Conservation (phyloP, 1,284 basidiomycete genomes). For the Mrakiaceae sp. region DNA sequence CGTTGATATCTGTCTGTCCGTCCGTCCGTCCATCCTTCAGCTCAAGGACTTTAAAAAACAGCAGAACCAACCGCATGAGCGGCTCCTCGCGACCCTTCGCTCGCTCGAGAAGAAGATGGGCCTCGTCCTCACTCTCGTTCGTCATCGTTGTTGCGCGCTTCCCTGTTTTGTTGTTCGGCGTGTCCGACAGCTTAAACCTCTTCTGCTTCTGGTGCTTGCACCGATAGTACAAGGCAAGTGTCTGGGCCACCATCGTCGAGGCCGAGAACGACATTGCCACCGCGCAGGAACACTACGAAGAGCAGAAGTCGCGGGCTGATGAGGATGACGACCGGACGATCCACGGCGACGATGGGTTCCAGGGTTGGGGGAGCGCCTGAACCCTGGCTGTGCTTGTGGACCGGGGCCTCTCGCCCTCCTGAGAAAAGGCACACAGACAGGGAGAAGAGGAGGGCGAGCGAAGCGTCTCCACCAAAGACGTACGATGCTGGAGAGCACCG, state of each 20-base stretch:
- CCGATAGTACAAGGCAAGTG: slow-evolving; percentile 77
- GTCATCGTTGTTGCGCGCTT: slow-evolving; percentile 30
- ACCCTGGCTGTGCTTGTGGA: too few species aligned
- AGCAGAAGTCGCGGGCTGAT: neutral
- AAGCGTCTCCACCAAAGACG: too few species aligned
- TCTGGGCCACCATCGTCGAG: slow-evolving; percentile 88
- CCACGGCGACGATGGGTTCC: too few species aligned
- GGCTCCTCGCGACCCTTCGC: slow-evolving; percentile 64
- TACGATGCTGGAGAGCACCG: too few species aligned
- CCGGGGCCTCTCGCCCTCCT: too few species aligned
- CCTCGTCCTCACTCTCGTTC: slow-evolving; percentile 72
- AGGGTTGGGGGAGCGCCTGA: too few species aligned
- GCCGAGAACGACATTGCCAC: slow-evolving; percentile 37
- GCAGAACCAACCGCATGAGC: slow-evolving; percentile 56
- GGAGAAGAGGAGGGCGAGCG: too few species aligned
- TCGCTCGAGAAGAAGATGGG: slow-evolving; percentile 90
- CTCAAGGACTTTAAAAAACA: slow-evolving; percentile 32
- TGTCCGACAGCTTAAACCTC: too few species aligned
- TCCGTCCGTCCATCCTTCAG: slow-evolving; percentile 22
- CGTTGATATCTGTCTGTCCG: neutral
- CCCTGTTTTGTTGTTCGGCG: slow-evolving; percentile 17
- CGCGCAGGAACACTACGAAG: neutral
- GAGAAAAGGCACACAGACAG: too few species aligned
- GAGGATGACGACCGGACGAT: neutral
- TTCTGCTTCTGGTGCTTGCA: slow-evolving; percentile 9